phyloP scores from a whole-genome alignment of 2,329 filamentous ascomycete species.

The Cercospora janseana region DNA sequence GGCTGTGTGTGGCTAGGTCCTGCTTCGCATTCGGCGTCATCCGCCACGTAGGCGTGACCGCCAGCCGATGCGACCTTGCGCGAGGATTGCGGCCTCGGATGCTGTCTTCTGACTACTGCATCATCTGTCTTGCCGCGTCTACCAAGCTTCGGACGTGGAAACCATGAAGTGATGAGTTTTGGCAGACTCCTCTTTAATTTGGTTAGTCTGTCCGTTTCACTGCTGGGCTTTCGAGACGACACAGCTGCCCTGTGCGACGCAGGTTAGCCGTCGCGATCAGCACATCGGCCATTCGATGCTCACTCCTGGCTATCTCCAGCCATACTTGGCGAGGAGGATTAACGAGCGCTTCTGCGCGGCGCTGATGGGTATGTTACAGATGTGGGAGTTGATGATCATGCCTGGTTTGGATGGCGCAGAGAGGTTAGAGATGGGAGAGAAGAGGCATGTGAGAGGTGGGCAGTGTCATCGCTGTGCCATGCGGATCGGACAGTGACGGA shows the following conservation, averaged over 20 bases:
- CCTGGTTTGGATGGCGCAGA: background rate
- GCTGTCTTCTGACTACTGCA: background rate
- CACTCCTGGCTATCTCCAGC: slow-evolving; percentile 7
- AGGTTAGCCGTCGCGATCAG: too few species aligned
- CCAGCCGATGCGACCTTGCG: background rate
- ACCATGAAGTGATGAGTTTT: background rate
- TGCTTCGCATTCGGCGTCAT: slow-evolving; percentile 1
- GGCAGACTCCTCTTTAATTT: slow-evolving; percentile 2
- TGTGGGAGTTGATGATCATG: slow-evolving; percentile 1
- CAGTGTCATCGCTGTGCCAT: background rate
- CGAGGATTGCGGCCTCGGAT: background rate
- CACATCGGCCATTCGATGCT: too few species aligned
- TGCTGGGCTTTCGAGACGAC: background rate
- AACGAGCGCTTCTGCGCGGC: background rate
- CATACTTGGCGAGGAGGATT: slow-evolving; percentile 3
- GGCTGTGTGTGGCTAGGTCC: background rate
- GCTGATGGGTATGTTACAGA: background rate
- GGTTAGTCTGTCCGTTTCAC: background rate
- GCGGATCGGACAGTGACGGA: background rate
- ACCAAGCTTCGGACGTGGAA: background rate
- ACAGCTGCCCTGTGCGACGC: background rate
- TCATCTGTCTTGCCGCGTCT: slow-evolving; percentile 8
- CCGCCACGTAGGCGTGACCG: background rate
- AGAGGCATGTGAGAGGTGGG: background rate
- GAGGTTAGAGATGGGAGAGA: background rate